Conservation (phyloP, 805 yeast genomes). For the Lipomyces kockii region DNA sequence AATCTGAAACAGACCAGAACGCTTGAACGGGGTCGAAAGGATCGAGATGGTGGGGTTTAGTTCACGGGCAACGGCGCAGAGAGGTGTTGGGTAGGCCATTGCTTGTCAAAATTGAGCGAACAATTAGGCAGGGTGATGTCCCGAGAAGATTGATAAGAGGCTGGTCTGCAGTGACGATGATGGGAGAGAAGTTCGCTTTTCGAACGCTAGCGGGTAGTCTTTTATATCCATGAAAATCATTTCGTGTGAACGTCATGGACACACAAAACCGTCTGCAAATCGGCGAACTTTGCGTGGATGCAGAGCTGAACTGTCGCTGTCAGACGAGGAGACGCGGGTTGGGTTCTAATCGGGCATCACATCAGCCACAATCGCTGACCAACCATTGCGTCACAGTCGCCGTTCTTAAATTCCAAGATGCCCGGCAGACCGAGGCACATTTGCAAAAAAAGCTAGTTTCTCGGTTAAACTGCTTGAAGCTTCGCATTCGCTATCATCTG, state of each 20-base stretch:
- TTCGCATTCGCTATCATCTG: too few relatives aligned
- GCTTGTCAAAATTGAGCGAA: neutral
- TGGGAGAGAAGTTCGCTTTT: neutral
- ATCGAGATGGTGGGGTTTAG: slow-evolving; percentile 29
- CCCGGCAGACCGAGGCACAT: neutral
- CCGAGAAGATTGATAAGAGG: neutral
- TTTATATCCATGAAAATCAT: neutral
- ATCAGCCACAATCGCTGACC: neutral
- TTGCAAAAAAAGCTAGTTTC: too few relatives aligned
- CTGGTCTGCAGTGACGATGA: neutral
- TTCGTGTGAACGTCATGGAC: neutral
- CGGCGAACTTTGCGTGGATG: neutral
- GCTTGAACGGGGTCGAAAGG: slow-evolving; percentile 35
- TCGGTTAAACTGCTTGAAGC: too few relatives aligned
- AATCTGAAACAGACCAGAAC: slow-evolving; percentile 34
- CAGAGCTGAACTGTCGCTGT: neutral
- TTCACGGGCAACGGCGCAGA: slow-evolving; percentile 34
- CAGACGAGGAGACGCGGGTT: too few relatives aligned
- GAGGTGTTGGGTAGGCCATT: slow-evolving; percentile 37
- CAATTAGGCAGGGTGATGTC: neutral
- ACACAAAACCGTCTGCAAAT: neutral
- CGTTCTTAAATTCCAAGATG: neutral
- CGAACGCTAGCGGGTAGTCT: neutral
- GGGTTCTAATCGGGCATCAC: too few relatives aligned
- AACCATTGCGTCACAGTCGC: neutral